Evolutionary conservation across 2,329 filamentous ascomycete genomes (phyloP), one percentile per base, ranked within the genome.

Genomic region (Apiospora rasikravindrae): DNA sequence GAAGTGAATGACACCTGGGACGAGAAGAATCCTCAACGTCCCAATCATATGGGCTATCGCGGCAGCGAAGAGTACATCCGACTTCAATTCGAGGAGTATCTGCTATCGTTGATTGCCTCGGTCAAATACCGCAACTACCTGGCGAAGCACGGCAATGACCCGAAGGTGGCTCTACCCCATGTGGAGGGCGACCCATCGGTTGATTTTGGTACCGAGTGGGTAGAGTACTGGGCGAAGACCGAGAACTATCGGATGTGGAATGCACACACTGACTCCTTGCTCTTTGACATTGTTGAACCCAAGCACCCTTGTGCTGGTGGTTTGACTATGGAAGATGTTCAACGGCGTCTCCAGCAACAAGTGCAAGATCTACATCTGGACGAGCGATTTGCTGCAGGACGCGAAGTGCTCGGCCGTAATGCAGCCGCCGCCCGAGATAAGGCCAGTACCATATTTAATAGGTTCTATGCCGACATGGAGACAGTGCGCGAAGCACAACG

Each of bases 41-140:
- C 96, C n/a, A 98, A 95, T 78, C 97, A 94, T 2, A 92, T 98
- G 86, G 95, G 95, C 42, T 99, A 98, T 79, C 91, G 94, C 49
- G 96, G 96, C 42, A 98, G 95, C 74, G 96, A 99, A 83, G 96
- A 98, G 80, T 98, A 98, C 79, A 99, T 99, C 77, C 91, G 96
- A 42, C 90, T 98, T 53, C 96, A 98, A 78, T 99, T 99, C 74
- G 96, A 99, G 83, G 95, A 98, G 78, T 99, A 99, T 80, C 88
- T 99, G 7, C 88, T 98, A 33, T 94, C 95, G 0, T 88, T 99
- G 74, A 90, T 98, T 61, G 94, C 95, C 0, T 91, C 94, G 0
- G 93, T 95, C 76, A 98, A 98, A 81, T 98, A 97, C 80, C 95
- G 95, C 81, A 91, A 90, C 78, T 92, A 92, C 78, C 85, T 91